Evolutionary conservation across 1,139 yeast genomes (phyloP).

Genomic region (Geotrichum carabidarum): DNA sequence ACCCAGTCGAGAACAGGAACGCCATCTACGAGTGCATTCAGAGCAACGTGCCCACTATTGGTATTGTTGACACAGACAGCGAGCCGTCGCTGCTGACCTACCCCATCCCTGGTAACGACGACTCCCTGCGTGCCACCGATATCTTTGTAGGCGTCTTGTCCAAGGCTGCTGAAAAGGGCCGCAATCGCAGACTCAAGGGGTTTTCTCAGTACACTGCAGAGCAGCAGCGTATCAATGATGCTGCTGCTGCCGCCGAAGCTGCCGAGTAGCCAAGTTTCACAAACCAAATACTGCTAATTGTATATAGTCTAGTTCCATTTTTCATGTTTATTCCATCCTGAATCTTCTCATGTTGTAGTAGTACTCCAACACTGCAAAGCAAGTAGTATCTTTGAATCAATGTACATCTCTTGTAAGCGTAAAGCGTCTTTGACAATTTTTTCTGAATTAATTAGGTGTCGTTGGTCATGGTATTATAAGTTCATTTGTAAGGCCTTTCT

Average conservation of each 20-base stretch:
- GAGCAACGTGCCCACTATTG: conserved; percentile 85
- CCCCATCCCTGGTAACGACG: conserved; percentile 95
- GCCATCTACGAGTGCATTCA: conserved; percentile 78
- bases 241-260: not conserved
- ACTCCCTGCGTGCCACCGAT: conserved; percentile 75
- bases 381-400: not conserved
- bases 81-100: conserved; percentile 87
- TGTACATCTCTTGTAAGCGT: not conserved
- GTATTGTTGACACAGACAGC: conserved; percentile 87
- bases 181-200: conserved; percentile 49
- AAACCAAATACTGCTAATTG: not conserved
- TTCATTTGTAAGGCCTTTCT: not conserved
- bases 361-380: not conserved
- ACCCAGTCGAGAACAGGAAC: conserved; percentile 82
- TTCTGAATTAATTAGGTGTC: not conserved
- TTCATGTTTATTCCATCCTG: not conserved
- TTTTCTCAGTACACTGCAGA: conserved; percentile 25
- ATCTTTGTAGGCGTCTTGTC: conserved; percentile 78
- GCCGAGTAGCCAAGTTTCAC: not conserved
- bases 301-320: conserved; percentile 3
- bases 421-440: not conserved
- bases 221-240: conserved; percentile 3
- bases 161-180: conserved; percentile 78
- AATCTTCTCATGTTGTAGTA: not conserved
- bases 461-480: not conserved